Evolutionary conservation across 331 rosid species (phyloP).

Genomic region (Pyracantha coccinea): DNA sequence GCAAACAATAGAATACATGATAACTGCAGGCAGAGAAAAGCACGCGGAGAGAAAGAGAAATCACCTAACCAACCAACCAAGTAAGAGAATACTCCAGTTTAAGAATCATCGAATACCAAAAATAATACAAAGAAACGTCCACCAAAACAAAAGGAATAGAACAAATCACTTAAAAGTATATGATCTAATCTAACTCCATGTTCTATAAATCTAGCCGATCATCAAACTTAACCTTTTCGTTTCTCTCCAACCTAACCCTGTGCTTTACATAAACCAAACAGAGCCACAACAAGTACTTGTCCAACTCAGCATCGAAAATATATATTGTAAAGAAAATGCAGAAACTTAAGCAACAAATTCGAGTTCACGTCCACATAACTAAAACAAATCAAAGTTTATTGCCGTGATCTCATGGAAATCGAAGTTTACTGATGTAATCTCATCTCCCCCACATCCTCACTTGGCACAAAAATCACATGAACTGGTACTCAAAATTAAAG

Average conservation of each 20-base stretch:
- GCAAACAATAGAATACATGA: not conserved
- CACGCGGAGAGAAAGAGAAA: not conserved
- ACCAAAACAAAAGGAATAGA: not conserved
- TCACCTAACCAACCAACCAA: not conserved
- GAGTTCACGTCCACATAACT: not conserved
- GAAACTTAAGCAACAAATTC: not conserved
- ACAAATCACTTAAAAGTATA: not conserved
- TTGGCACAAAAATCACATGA: not conserved
- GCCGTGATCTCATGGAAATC: not conserved
- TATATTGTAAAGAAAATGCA: not conserved
- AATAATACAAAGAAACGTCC: not conserved
- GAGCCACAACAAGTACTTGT: not conserved
- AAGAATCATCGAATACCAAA: not conserved
- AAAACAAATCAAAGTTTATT: not conserved
- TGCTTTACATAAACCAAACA: not conserved
- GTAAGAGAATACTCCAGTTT: not conserved
- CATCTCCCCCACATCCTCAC: not conserved
- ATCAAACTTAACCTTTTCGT: not conserved
- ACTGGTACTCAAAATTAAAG: not conserved
- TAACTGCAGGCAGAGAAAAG: not conserved
- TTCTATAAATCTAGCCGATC: not conserved
- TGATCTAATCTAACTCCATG: not conserved
- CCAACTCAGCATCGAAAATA: not conserved
- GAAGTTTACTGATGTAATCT: not conserved
- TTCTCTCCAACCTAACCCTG: not conserved